Evolutionary conservation across 1,139 yeast genomes (phyloP), one percentile per base, ranked within the genome.

Genomic region (Spathaspora sp.): DNA sequence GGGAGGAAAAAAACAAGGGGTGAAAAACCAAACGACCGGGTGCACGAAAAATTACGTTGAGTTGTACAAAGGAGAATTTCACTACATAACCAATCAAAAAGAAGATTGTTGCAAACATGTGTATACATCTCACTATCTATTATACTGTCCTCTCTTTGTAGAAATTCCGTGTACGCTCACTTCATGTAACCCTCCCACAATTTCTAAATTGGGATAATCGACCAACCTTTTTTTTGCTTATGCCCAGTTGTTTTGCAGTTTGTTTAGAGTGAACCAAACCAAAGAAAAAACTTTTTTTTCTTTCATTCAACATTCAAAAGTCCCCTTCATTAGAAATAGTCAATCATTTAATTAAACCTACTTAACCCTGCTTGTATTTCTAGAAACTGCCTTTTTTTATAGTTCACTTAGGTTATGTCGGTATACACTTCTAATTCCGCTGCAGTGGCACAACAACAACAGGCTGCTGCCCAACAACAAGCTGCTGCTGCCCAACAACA

Each of bases 371-470:
- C 7, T 31, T 26, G 29, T 31, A 7, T 15, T 7, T n/a, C 10
- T 15, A 31, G 10, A 15, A 7, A 10, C 29, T 5, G n/a, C 5
- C 36, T 15, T 15, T 31, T 31, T 31, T 26, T 26, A 34, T 15
- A 23, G 7, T 13, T 13, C 4, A 17, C 11, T 38, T 25, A 26
- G 33, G 38, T n/a, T 20, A 70, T 70, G 75, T 67, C 74, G 16
- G 74, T 68, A 24, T 70, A 70, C 56, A 61, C 70, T 31, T 65
- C 72, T 33, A 66, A 64, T 51, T 62, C 70, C 23, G 71, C 67
- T 18, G 67, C 67, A 24, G 63, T 56, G 25, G 64, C 63, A 10
- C 62, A 59, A 34, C 61, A 56, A 41, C 58, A 54, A 41, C 64
- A 50, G 4, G 49, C 44, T 17, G 43, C 38, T 48, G 48, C 13